A percentile compares a stretch with the other conserved stretches of the same genome.
These are phyloP conservation scores for Xylaria sp. DNA, from an alignment of 2,329 filamentous ascomycete genomes.

Conservation along the genomic window DNA sequence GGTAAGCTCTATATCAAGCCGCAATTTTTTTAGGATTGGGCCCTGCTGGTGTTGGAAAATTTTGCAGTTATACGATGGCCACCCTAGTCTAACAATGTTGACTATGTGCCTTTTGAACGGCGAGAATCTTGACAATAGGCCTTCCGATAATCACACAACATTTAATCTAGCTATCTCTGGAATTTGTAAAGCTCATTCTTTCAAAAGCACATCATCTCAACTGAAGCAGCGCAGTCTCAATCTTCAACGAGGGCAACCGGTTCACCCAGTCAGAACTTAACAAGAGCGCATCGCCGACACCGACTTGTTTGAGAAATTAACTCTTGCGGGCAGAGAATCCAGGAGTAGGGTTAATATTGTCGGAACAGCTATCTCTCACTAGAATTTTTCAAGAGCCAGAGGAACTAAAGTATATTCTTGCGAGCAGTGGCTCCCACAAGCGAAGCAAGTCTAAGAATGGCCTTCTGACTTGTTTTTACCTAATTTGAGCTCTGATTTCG, in stretches of 20 bases:
- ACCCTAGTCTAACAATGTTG: conserved; percentile 23
- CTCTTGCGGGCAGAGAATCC: not conserved
- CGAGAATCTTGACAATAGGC: conserved; percentile 23
- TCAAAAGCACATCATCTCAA: not conserved
- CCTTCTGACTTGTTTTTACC: too few relatives aligned
- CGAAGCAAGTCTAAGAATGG: too few relatives aligned
- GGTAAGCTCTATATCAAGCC: conserved; percentile 9
- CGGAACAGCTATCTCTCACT: too few relatives aligned
- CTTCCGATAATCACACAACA: not conserved
- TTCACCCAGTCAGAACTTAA: conserved; percentile 2
- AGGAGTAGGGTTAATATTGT: too few relatives aligned
- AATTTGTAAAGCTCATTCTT: not conserved
- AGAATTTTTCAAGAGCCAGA: too few relatives aligned
- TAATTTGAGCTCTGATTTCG: too few relatives aligned
- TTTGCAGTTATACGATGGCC: conserved; percentile 18
- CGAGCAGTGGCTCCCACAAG: too few relatives aligned
- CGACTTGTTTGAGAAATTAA: not conserved
- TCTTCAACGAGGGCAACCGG: conserved; percentile 17
- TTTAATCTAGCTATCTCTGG: not conserved
- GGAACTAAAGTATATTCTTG: too few relatives aligned
- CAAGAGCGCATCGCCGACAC: conserved; percentile 5
- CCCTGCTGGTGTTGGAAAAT: conserved; percentile 28
- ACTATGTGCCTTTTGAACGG: conserved; percentile 32
- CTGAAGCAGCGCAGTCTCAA: not conserved
- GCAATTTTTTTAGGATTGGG: conserved; percentile 17